Percentiles rank a stretch among this genome's conserved stretches.
Evolutionary conservation across 23 red algal genomes (phyloP).

Genomic region (Gracilariopsis chorda): DNA sequence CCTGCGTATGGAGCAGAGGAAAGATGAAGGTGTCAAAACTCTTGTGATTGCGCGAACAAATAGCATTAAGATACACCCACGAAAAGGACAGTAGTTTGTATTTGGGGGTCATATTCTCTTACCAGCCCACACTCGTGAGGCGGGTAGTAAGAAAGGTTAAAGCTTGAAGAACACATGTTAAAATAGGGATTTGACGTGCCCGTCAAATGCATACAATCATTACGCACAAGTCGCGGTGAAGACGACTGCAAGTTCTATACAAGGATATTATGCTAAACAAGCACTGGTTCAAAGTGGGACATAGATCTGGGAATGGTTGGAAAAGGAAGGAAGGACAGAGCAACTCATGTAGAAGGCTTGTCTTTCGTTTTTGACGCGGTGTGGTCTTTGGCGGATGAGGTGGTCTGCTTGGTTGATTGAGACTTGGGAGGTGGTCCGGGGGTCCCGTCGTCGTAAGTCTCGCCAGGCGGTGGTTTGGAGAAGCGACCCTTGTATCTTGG

Average conservation of each 20-base stretch:
- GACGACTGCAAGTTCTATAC: slow-evolving; percentile 21
- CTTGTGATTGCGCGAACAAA: too few relatives aligned
- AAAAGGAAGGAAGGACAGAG: not conserved
- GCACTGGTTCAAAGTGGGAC: too few relatives aligned
- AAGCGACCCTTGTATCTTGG: slow-evolving; percentile 90
- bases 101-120: too few relatives aligned
- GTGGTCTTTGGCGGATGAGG: not conserved
- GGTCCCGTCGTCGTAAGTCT: slow-evolving; percentile 59
- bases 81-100: not conserved
- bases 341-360: not conserved
- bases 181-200: too few relatives aligned
- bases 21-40: too few relatives aligned
- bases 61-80: too few relatives aligned
- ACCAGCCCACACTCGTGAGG: not conserved
- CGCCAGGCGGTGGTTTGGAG: slow-evolving; percentile 72
- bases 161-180: too few relatives aligned
- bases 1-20: too few relatives aligned
- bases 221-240: too few relatives aligned
- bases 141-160: too few relatives aligned
- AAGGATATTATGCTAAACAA: slow-evolving; percentile 17
- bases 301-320: too few relatives aligned
- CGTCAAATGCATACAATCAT: too few relatives aligned
- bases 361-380: not conserved
- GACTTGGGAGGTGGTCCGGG: slow-evolving; percentile 10
- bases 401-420: not conserved